Evolutionary conservation across 2,329 filamentous ascomycete genomes (phyloP), one percentile per base, ranked within the genome.

Genomic region (Neofusicoccum kwambonambiense): DNA sequence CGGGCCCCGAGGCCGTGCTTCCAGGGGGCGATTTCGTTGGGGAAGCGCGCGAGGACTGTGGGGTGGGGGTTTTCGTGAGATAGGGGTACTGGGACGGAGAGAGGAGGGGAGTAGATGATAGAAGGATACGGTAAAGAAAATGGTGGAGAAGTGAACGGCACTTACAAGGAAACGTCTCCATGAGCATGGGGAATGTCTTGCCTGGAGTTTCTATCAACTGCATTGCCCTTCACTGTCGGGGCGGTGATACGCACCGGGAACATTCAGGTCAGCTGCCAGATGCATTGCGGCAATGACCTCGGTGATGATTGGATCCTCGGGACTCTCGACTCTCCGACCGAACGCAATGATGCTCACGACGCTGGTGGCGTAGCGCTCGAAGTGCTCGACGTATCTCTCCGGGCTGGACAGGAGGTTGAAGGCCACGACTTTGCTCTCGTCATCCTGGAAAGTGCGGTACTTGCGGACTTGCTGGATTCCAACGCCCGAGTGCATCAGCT

Each of bases 241-340:
- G 12, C 3, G 3, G 8, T 27, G 13, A 6, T 4, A 51, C 44
- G 31, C 39, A 64, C 72, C 71, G 0, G 75, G 75, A 1, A 78
- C 77, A 31, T 78, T 77, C 4, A 87, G 74, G 64, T 86, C 84
- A 2, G 84, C 85, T 0, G 85, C 84, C 62, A 84, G 78, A 65
- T 87, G 82, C 80, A 87, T 83, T 37, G 84, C 75, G 0, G 83
- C 81, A 65, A 87, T 83, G n/a, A 84, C 85, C 70, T 87, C 84
- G 3, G 84, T 85, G 66, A 87, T 83, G 69, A 86, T 85, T 4
- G 84, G 84, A 68, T 87, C 85, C 15, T 81, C 76, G 69, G 74
- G 81, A 61, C 72, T 80, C 8, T 79, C 79, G 0, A 86, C 80
- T 9, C 86, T 76, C 7, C 84, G 76, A 0, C 85, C 85, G 69